A percentile compares a stretch with the other conserved stretches of the same genome.
Conservation (phyloP, 2,329 filamentous ascomycete species). For the Epichloe gansuensis region DNA sequence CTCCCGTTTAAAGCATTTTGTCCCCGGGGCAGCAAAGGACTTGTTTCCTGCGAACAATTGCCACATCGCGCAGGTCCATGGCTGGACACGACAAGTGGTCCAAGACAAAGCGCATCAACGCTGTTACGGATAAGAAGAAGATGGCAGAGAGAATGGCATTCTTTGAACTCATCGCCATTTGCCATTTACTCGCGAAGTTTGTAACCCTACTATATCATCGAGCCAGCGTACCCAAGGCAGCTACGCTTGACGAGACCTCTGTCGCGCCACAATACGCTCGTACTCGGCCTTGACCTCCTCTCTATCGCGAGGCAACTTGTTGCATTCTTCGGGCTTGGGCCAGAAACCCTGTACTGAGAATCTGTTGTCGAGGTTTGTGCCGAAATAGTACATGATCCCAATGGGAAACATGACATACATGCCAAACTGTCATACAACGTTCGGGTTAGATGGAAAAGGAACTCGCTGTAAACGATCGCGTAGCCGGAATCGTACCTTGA, state of each 20-base stretch:
- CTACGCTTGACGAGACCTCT: conserved; percentile 62
- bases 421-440: conserved; percentile 60
- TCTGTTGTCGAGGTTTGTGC: conserved; percentile 88
- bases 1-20: too few species aligned
- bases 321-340: conserved; percentile 69
- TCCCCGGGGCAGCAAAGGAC: too few species aligned
- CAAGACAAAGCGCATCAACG: conserved; percentile 93
- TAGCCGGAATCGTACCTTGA: conserved; percentile 57
- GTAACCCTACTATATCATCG: conserved; percentile 11
- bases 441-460: neutral
- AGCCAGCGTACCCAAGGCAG: conserved; percentile 7
- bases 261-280: conserved; percentile 50
- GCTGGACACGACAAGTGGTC: conserved; percentile 90
- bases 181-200: conserved; percentile 62
- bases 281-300: conserved; percentile 79
- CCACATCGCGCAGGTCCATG: conserved; percentile 28
- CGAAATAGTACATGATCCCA: conserved; percentile 99
- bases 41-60: conserved; percentile 34
- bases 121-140: conserved; percentile 70
- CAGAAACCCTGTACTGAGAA: conserved; percentile 89
- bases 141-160: conserved; percentile 57
- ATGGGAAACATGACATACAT: conserved; percentile 99
- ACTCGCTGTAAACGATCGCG: neutral
- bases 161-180: conserved; percentile 60
- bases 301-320: conserved; percentile 62